Percentiles rank a stretch among this genome's conserved stretches.
Conservation (phyloP, 2,329 filamentous ascomycete species). For the Teratosphaeria pseudoeucalypti region DNA sequence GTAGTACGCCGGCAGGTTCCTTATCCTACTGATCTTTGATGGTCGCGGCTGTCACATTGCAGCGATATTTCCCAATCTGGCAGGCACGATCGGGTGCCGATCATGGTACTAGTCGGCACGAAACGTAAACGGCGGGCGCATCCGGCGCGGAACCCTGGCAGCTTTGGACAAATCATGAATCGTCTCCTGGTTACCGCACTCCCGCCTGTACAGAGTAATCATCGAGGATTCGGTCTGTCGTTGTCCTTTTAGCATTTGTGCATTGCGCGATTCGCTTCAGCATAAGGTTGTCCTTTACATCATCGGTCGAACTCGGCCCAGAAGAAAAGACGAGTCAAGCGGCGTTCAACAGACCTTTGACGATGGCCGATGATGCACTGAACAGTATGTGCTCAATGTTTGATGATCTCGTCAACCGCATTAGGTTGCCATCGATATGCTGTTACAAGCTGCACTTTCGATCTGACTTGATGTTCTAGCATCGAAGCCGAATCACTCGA, state of each 20-base stretch:
- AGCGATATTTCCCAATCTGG: not conserved
- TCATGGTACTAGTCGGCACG: not conserved
- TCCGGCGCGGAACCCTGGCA: not conserved
- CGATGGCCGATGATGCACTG: conserved; percentile 6
- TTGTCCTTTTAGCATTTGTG: not conserved
- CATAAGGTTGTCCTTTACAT: not conserved
- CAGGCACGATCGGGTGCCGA: not conserved
- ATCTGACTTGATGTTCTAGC: not conserved
- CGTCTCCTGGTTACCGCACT: not conserved
- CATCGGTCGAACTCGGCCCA: not conserved
- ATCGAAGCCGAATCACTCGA: not conserved
- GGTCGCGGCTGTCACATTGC: too few species aligned
- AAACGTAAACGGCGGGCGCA: not conserved
- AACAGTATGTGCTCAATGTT: conserved; percentile 1
- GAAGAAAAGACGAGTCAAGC: not conserved
- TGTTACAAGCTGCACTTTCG: not conserved
- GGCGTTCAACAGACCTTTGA: not conserved
- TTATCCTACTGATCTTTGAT: too few species aligned
- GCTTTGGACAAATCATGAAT: not conserved
- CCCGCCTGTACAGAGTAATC: not conserved
- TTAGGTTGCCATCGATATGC: not conserved
- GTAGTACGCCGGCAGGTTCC: not conserved
- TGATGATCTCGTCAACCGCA: not conserved
- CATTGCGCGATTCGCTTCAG: not conserved
- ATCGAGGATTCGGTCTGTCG: not conserved